Conservation (phyloP, 106 monocot genomes). For the Dendrobium catenatum region DNA sequence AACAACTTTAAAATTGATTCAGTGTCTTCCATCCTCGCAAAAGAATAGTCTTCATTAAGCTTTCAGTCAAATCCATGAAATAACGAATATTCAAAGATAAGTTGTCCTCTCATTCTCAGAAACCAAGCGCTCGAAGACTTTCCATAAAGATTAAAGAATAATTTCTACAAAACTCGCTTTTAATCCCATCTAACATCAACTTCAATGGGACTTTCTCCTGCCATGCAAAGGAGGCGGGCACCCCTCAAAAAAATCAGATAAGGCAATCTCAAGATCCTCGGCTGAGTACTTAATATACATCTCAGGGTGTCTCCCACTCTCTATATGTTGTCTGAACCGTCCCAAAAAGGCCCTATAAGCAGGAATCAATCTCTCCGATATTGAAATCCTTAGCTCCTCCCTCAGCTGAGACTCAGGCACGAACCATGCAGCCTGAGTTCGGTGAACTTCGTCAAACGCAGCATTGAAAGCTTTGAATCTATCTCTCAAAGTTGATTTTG, state of each 20-base stretch:
- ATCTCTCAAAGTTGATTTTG: slow-evolving; percentile 61
- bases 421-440: slow-evolving; percentile 59
- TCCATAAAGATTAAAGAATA: slow-evolving; percentile 6
- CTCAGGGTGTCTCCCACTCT: slow-evolving; percentile 76
- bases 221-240: slow-evolving; percentile 31
- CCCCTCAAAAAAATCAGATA: slow-evolving; percentile 84
- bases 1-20: background rate
- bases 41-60: background rate
- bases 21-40: background rate
- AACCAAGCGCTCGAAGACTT: background rate
- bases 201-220: slow-evolving; percentile 35
- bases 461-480: slow-evolving; percentile 89
- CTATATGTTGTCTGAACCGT: slow-evolving; percentile 79
- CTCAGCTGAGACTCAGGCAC: slow-evolving; percentile 79
- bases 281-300: slow-evolving; percentile 88
- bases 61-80: background rate
- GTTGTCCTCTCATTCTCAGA: background rate
- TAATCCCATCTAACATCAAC: background rate
- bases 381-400: slow-evolving; percentile 89
- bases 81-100: background rate
- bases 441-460: slow-evolving; percentile 82
- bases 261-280: slow-evolving; percentile 78
- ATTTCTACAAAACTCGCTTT: slow-evolving; percentile 15
- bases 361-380: slow-evolving; percentile 68
- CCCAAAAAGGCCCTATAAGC: slow-evolving; percentile 90